Evolutionary conservation across 2,329 filamentous ascomycete genomes (phyloP).

Genomic region (Zymoseptoria crescenta): DNA sequence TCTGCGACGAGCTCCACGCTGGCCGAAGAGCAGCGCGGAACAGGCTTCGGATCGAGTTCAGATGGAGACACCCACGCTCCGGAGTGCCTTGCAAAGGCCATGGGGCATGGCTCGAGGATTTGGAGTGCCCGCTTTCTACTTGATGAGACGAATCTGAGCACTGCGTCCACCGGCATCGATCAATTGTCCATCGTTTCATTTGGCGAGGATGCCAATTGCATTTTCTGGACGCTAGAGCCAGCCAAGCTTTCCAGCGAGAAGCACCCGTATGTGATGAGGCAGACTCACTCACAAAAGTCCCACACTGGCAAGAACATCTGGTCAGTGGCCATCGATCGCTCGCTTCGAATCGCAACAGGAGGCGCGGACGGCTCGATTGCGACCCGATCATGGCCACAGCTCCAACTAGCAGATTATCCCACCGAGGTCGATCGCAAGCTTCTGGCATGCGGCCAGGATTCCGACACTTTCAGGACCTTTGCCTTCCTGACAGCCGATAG

Average conservation of each 20-base stretch:
- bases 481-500: constrained; percentile 49
- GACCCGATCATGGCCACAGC: constrained; percentile 23
- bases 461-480: constrained; percentile 53
- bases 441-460: constrained; percentile 18
- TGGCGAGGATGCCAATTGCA: constrained; percentile 73
- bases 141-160: background rate
- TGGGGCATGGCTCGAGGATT: constrained; percentile 83
- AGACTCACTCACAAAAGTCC: constrained; percentile 51
- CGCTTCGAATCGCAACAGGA: constrained; percentile 52
- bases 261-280: constrained; percentile 36
- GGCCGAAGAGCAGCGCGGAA: constrained; percentile 30
- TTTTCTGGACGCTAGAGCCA: constrained; percentile 50
- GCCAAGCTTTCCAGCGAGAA: background rate
- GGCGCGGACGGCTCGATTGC: constrained; percentile 69
- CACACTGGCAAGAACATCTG: constrained; percentile 90
- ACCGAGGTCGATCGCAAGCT: constrained; percentile 1
- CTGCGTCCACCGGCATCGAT: background rate
- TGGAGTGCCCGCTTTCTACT: constrained; percentile 67
- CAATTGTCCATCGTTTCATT: constrained; percentile 60
- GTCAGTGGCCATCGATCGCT: constrained; percentile 48
- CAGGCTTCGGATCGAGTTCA: constrained; percentile 36
- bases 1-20: constrained; percentile 15
- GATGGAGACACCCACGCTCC: constrained; percentile 35
- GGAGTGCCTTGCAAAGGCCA: constrained; percentile 55
- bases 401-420: background rate